Evolutionary conservation across 2,329 filamentous ascomycete species (phyloP).

Genomic region (Hypomyces perniciosus): DNA sequence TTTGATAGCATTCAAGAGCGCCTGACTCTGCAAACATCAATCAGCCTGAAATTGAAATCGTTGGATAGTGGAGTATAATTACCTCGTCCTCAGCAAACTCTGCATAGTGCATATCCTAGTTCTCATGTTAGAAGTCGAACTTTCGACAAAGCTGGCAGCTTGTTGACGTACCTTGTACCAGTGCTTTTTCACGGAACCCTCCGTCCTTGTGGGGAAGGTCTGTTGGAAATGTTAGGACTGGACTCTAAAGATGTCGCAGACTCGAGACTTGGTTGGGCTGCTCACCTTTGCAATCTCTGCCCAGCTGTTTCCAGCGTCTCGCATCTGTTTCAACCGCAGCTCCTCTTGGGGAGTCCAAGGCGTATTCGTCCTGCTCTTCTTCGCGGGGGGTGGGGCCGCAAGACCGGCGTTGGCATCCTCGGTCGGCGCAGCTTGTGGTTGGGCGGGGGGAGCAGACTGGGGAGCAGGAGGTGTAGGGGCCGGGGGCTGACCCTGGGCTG

Average conservation of each 20-base stretch:
- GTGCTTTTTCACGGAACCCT: conserved; percentile 98
- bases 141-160: not conserved
- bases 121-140: conserved; percentile 9
- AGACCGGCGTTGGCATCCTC: conserved; percentile 27
- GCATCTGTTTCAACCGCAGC: conserved; percentile 85
- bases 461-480: conserved; percentile 24
- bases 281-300: conserved; percentile 98
- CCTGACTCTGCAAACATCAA: conserved; percentile 53
- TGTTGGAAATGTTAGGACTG: conserved; percentile 27
- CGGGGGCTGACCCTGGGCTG: conserved; percentile 29
- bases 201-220: conserved; percentile 88
- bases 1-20: conserved; percentile 88
- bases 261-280: not conserved
- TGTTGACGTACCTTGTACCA: conserved; percentile 81
- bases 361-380: conserved; percentile 97
- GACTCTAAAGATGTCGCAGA: not conserved
- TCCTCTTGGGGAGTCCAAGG: conserved; percentile 97
- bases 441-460: conserved; percentile 24
- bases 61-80: conserved; percentile 29
- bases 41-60: conserved; percentile 8
- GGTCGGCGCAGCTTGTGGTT: conserved; percentile 21
- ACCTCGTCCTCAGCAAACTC: conserved; percentile 98
- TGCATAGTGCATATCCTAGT: conserved; percentile 95
- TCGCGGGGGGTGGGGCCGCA: conserved; percentile 52
- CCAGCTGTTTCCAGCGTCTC: conserved; percentile 90